Percentiles rank a stretch among this genome's conserved stretches.
phyloP scores from a whole-genome alignment of 768 basidiomycete genomes.

The Russula virescens region DNA sequence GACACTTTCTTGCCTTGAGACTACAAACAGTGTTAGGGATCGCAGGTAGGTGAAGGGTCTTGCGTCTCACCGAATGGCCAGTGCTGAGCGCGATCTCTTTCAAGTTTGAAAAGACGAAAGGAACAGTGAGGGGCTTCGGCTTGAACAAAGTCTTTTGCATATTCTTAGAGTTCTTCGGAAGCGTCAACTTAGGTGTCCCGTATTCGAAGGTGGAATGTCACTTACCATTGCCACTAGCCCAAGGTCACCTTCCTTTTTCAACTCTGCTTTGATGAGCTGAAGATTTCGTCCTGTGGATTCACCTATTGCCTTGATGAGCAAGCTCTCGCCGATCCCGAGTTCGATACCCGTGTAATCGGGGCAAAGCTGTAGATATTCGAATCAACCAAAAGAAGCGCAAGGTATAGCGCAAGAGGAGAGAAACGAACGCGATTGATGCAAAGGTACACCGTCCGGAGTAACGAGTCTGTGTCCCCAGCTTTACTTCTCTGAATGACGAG shows the following conservation, averaged over 20 bases:
- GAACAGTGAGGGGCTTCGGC: slow-evolving; percentile 83
- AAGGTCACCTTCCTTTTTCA: slow-evolving; percentile 93
- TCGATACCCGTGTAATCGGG: slow-evolving; percentile 96
- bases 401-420: background rate
- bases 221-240: slow-evolving; percentile 93
- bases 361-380: slow-evolving; percentile 52
- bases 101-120: slow-evolving; percentile 83
- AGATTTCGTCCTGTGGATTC: slow-evolving; percentile 90
- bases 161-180: slow-evolving; percentile 78
- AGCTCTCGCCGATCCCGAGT: slow-evolving; percentile 91
- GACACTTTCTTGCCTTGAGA: slow-evolving; percentile 94
- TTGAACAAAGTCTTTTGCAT: slow-evolving; percentile 92
- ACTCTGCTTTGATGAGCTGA: slow-evolving; percentile 78
- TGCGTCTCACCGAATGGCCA: slow-evolving; percentile 65
- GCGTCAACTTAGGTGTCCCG: background rate
- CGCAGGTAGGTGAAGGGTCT: background rate
- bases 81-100: slow-evolving; percentile 83
- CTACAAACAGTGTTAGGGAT: slow-evolving; percentile 35
- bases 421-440: slow-evolving; percentile 87
- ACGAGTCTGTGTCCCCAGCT: slow-evolving; percentile 61
- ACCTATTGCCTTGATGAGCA: slow-evolving; percentile 91
- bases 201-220: background rate
- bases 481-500: slow-evolving; percentile 86
- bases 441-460: slow-evolving; percentile 87
- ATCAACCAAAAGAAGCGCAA: background rate